These are phyloP conservation scores for Panicum virgatum DNA, from an alignment of 202 grass and related monocot species.

Conservation along the genomic window DNA sequence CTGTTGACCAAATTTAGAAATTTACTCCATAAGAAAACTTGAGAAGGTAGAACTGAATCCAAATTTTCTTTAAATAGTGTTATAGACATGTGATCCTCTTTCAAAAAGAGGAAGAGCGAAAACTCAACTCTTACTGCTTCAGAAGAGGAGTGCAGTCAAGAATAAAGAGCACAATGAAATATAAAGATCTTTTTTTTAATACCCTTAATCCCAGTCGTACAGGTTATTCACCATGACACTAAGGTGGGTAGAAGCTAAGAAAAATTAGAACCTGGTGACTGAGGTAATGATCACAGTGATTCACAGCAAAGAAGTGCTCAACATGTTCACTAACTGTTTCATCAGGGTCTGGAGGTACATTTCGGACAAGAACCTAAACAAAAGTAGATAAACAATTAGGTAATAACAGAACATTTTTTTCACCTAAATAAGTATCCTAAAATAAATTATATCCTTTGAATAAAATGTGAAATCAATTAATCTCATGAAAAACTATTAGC, in stretches of 20 bases:
- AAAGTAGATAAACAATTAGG: not conserved
- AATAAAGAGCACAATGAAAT: constrained; percentile 5
- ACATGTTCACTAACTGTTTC: constrained; percentile 97
- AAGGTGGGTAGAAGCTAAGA: constrained; percentile 3
- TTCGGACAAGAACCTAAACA: constrained; percentile 88
- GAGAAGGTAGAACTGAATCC: not conserved
- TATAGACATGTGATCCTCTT: not conserved
- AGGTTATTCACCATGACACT: constrained; percentile 1
- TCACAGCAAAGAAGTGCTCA: constrained; percentile 97
- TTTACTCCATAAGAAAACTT: constrained; percentile 30
- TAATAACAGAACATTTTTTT: constrained; percentile 1
- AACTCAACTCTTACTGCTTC: not conserved
- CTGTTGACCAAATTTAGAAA: constrained; percentile 41
- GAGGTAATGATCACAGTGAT: constrained; percentile 93
- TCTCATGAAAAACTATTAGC: constrained; percentile 7
- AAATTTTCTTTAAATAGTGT: constrained; percentile 1
- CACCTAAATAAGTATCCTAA: not conserved
- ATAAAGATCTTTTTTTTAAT: not conserved
- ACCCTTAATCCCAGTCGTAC: constrained; percentile 9
- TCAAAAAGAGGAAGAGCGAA: not conserved
- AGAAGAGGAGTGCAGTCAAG: constrained; percentile 18
- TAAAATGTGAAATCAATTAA: not conserved
- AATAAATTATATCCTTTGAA: not conserved
- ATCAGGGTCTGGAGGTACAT: constrained; percentile 82
- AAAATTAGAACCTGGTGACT: constrained; percentile 73